These are phyloP conservation scores for maize (Zea mays) DNA, from an alignment of 176 grass and related monocot genomes.

Conservation along the genomic window Zm-B73-REFERENCE-NAM-5.0 NC_050102.1:142211001-142211500, in stretches of 20 bases:
- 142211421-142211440: too few relatives aligned
- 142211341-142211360: constrained; percentile 4
- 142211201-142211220: constrained; percentile 17
- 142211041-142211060: neutral
- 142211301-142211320: constrained; percentile 32
- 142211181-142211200: neutral
- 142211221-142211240: constrained; percentile 32
- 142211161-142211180: constrained; percentile 22
- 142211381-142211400: too few relatives aligned
- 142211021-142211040: neutral
- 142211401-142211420: too few relatives aligned
- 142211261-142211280: constrained; percentile 19
- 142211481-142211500: too few relatives aligned
- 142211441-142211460: too few relatives aligned
- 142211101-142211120: neutral
- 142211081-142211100: neutral
- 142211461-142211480: too few relatives aligned
- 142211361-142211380: too few relatives aligned
- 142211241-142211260: neutral
- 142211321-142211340: constrained; percentile 55
- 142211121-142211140: neutral
- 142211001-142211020: neutral
- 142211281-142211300: neutral
- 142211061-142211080: neutral
- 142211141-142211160: neutral